Conservation (phyloP, 176 grass and related monocot species). For the sorghum (Sorghum bicolor) region Sorghum_bicolor_NCBIv3 NC_012873.2:63021501-63022000, state of each 20-base stretch:
- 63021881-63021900: constrained; percentile 45
- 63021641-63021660: neutral
- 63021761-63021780: constrained; percentile 1
- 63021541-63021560: constrained; percentile 1
- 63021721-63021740: neutral
- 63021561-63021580: neutral
- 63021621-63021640: constrained; percentile 11
- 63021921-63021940: constrained; percentile 10
- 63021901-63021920: constrained; percentile 42
- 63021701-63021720: neutral
- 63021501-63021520: neutral
- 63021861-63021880: constrained; percentile 31
- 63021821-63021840: constrained; percentile 9
- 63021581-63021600: neutral
- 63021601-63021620: neutral
- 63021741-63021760: neutral
- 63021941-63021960: constrained; percentile 29
- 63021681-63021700: constrained; percentile 10
- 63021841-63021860: constrained; percentile 46
- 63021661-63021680: constrained; percentile 7
- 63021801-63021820: constrained; percentile 42
- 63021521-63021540: neutral
- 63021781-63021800: neutral
- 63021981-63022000: constrained; percentile 40
- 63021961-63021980: constrained; percentile 69